These are phyloP conservation scores for Glebionis coronaria DNA, from an alignment of 129 eudicot species.

Conservation along the genomic window DNA sequence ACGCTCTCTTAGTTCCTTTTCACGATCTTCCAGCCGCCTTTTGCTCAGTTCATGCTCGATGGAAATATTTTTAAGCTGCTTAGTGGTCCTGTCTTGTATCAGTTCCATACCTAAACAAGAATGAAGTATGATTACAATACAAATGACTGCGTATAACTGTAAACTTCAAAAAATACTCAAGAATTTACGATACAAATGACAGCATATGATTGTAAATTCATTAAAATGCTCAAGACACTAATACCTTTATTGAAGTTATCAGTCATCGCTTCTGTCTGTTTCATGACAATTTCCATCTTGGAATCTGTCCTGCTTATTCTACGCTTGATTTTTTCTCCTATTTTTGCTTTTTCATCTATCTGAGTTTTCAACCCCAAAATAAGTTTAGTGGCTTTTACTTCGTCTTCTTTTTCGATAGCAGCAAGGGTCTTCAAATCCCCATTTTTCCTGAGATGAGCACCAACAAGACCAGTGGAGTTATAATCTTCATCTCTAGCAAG, in stretches of 20 bases:
- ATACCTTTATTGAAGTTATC: conserved; percentile 23
- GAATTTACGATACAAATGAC: neutral
- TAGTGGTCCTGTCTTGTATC: conserved; percentile 34
- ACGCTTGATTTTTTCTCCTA: too few species aligned
- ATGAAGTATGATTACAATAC: neutral
- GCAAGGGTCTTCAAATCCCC: too few species aligned
- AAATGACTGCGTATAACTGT: neutral
- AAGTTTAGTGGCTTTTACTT: too few species aligned
- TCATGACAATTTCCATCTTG: too few species aligned
- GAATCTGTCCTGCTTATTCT: too few species aligned
- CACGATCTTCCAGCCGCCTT: conserved; percentile 41
- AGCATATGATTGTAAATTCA: neutral
- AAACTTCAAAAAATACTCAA: neutral
- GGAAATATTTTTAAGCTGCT: conserved; percentile 33
- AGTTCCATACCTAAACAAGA: conserved; percentile 30
- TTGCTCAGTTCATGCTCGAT: conserved; percentile 43
- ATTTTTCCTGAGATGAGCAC: too few species aligned
- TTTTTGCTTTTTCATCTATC: too few species aligned
- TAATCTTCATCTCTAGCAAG: too few species aligned
- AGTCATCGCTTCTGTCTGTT: too few species aligned
- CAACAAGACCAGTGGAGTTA: too few species aligned
- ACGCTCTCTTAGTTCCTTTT: conserved; percentile 41
- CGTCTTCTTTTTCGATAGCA: too few species aligned
- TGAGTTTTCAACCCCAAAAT: too few species aligned
- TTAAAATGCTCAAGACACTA: neutral